Conservation (phyloP, 805 yeast genomes). For the Candida ascalaphidarum region DNA sequence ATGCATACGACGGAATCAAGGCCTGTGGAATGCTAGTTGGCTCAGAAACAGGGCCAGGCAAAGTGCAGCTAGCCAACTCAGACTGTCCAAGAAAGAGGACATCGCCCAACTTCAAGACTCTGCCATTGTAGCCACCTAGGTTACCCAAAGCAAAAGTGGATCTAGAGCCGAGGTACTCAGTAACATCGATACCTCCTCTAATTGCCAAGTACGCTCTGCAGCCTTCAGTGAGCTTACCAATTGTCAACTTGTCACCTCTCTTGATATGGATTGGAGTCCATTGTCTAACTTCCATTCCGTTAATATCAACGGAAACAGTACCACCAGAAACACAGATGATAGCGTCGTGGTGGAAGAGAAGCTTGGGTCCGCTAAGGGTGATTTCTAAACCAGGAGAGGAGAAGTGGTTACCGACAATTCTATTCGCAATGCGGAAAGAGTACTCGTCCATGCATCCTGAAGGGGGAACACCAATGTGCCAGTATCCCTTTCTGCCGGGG, state of each 20-base stretch:
- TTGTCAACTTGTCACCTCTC: slow-evolving; percentile 67
- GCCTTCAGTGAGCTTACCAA: slow-evolving; percentile 78
- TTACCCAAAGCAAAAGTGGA: slow-evolving; percentile 92
- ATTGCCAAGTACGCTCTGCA: slow-evolving; percentile 87
- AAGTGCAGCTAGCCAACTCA: slow-evolving; percentile 51
- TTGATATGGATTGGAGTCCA: slow-evolving; percentile 67
- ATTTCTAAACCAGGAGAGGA: slow-evolving; percentile 86
- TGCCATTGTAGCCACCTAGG: slow-evolving; percentile 92
- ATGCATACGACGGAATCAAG: slow-evolving; percentile 44
- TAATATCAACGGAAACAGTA: slow-evolving; percentile 53
- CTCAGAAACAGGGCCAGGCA: slow-evolving; percentile 64
- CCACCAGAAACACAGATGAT: slow-evolving; percentile 88
- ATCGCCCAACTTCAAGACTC: slow-evolving; percentile 87
- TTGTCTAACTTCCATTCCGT: slow-evolving; percentile 47
- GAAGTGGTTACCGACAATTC: slow-evolving; percentile 79
- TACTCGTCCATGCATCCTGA: slow-evolving; percentile 97
- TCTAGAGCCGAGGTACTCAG: slow-evolving; percentile 91
- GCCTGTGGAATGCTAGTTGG: slow-evolving; percentile 52
- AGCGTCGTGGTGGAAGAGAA: slow-evolving; percentile 75
- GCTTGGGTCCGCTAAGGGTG: slow-evolving; percentile 80
- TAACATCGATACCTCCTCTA: slow-evolving; percentile 89
- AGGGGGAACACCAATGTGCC: slow-evolving; percentile 96
- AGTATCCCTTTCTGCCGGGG: slow-evolving; percentile 83
- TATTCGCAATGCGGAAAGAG: slow-evolving; percentile 82
- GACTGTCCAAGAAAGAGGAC: slow-evolving; percentile 83